Conservation (phyloP, 1,284 basidiomycete species). For the Bothia castanella region DNA sequence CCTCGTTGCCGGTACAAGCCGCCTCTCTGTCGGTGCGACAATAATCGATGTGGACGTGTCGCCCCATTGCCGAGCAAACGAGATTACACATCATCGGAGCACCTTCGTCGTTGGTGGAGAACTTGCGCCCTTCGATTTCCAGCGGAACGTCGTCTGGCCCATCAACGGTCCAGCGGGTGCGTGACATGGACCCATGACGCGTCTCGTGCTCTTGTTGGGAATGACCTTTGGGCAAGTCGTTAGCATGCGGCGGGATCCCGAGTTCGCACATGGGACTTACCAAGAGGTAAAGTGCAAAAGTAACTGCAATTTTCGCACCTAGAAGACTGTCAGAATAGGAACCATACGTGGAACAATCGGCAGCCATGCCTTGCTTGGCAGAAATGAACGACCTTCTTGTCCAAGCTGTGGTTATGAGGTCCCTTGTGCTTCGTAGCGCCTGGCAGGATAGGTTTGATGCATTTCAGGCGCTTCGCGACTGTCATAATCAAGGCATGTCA, state of each 20-base stretch:
- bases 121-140: slow-evolving; percentile 54
- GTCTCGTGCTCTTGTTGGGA: slow-evolving; percentile 60
- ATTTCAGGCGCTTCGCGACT: slow-evolving; percentile 49
- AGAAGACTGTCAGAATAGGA: background rate
- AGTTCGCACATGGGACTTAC: slow-evolving; percentile 29
- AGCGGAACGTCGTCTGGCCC: slow-evolving; percentile 42
- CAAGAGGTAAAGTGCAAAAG: slow-evolving; percentile 54
- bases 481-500: background rate
- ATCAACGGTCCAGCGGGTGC: slow-evolving; percentile 53
- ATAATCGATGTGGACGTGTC: slow-evolving; percentile 55
- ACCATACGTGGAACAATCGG: background rate
- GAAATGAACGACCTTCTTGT: slow-evolving; percentile 43
- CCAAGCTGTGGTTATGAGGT: slow-evolving; percentile 46
- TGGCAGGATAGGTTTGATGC: slow-evolving; percentile 44
- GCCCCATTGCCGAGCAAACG: slow-evolving; percentile 50
- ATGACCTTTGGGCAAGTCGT: slow-evolving; percentile 43
- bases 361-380: slow-evolving; percentile 45
- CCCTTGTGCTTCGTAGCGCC: slow-evolving; percentile 44
- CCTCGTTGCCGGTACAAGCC: slow-evolving; percentile 39
- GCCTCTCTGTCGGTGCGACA: slow-evolving; percentile 42
- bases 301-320: slow-evolving; percentile 57
- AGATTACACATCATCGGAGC: slow-evolving; percentile 64
- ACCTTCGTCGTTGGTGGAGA: slow-evolving; percentile 54
- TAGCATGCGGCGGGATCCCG: background rate
- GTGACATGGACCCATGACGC: slow-evolving; percentile 60